Conservation (phyloP, 2,329 filamentous ascomycete species). For the Westerdykella aurantiaca region DNA sequence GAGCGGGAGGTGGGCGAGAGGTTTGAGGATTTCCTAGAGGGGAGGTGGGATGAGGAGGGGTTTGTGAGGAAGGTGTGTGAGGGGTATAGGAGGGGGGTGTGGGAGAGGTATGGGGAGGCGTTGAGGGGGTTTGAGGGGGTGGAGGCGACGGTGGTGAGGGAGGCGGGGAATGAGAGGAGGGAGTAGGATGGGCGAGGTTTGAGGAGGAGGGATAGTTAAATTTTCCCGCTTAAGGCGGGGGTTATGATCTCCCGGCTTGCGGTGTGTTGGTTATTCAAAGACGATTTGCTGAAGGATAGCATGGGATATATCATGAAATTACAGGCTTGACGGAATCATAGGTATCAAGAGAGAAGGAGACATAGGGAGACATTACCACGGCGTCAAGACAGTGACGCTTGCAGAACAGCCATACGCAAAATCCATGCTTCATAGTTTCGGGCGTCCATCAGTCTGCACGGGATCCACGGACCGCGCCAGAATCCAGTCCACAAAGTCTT, state of each 20-base stretch:
- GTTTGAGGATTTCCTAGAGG: constrained; percentile 82
- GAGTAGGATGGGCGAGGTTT: background rate
- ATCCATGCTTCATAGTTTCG: constrained; percentile 25
- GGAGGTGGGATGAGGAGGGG: constrained; percentile 77
- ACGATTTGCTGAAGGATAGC: no score
- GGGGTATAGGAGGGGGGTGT: constrained; percentile 70
- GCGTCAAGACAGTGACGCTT: no score
- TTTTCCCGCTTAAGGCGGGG: no score
- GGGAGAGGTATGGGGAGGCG: constrained; percentile 71
- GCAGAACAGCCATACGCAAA: no score
- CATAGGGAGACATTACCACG: no score
- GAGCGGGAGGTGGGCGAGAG: constrained; percentile 62
- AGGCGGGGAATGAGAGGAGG: constrained; percentile 19
- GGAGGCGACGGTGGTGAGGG: constrained; percentile 60
- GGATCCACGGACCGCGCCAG: constrained; percentile 27
- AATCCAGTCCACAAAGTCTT: constrained; percentile 35
- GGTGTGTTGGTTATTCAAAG: no score
- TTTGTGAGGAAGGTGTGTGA: constrained; percentile 77
- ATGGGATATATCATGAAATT: no score
- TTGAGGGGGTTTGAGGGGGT: constrained; percentile 70
- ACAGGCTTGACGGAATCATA: no score
- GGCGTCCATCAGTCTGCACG: constrained; percentile 25
- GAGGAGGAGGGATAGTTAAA: no score
- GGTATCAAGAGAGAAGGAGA: no score
- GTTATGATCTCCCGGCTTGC: no score